Evolutionary conservation across 2,329 filamentous ascomycete species (phyloP), one percentile per base, ranked within the genome.

Genomic region (Neopestalotiopsis sp.): DNA sequence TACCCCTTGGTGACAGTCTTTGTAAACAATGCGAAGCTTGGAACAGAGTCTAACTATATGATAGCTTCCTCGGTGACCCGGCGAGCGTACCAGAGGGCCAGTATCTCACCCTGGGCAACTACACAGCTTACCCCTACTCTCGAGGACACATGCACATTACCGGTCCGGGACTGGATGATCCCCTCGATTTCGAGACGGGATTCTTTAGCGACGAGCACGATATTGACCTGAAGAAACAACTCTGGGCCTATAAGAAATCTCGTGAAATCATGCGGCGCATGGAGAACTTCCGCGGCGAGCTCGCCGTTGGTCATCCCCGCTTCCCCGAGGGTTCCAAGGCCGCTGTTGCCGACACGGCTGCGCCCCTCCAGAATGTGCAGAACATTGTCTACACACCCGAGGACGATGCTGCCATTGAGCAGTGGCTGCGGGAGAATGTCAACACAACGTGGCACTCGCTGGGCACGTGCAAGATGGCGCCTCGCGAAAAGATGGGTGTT

Each of bases 181-280:
- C 80, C 0, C 78, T 84, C 4, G 85, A 89, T 67, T 90, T 91
- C 66, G 83, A 89, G 57, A 81, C 85, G 0, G 89, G 88, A 4
- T 88, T 84, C 75, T 81, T 91, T 28, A 82, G 78, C 4, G 85
- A 90, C 66, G 72, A 79, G 13, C 69, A 83, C 30, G 81, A 82
- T 1, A 77, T 88, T 9, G 89, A 91, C 74, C 58, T 90, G 28
- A 86, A 85, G 74, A 87, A 84, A 71, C 84, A 88, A 17, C 71
- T 89, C 13, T 91, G 89, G 88, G 83, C 81, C 0, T 92, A 91
- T 81, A 92, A 92, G 75, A 86, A 86, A 72, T 83, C 85, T 28
- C 87, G 90, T 3, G 88, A 90, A 73, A 84, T 91, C 59, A 80
- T 82, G n/a, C 85, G 88, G 1, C 85, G 88, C 17, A 85, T 88